Percentiles rank a stretch among this genome's conserved stretches.
Evolutionary conservation across 352 stramenopile species (phyloP).

Genomic region (Peronospora tabacina): DNA sequence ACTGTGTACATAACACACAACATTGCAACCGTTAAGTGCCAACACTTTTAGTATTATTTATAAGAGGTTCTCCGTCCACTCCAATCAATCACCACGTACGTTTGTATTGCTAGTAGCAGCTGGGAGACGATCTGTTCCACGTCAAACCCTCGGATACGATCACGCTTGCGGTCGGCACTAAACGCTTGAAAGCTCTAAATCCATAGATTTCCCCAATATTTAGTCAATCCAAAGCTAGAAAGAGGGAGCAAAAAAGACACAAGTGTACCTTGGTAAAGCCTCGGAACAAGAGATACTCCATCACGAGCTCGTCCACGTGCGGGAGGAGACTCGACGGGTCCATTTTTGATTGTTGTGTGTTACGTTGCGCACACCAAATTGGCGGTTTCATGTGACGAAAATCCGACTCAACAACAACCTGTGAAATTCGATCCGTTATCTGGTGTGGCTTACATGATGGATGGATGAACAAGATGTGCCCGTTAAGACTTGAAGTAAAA

Average conservation of each 20-base stretch:
- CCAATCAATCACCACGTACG: conserved; percentile 12
- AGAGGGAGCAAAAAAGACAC: not conserved
- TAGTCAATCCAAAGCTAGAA: not conserved
- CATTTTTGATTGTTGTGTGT: conserved; percentile 25
- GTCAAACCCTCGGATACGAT: conserved; percentile 64
- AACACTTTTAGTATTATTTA: conserved; percentile 3
- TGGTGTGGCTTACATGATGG: not conserved
- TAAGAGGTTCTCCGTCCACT: not conserved
- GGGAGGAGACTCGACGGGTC: conserved; percentile 44
- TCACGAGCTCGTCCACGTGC: conserved; percentile 77
- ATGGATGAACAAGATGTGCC: conserved; percentile 1
- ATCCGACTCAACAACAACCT: too few relatives aligned
- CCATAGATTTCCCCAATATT: not conserved
- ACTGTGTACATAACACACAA: conserved; percentile 23
- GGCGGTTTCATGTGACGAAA: too few relatives aligned
- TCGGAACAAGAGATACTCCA: conserved; percentile 83
- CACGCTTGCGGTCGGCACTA: conserved; percentile 58
- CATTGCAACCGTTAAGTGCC: conserved; percentile 2
- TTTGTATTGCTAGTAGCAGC: conserved; percentile 53
- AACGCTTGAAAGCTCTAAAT: conserved; percentile 71
- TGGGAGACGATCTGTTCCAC: conserved; percentile 71
- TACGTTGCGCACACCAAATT: conserved; percentile 12
- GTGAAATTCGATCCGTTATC: too few relatives aligned
- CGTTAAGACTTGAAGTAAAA: conserved; percentile 29
- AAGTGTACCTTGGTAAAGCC: conserved; percentile 62